phyloP scores from a whole-genome alignment of 257 asterid genomes.

The Capsicum rhomboideum region DNA sequence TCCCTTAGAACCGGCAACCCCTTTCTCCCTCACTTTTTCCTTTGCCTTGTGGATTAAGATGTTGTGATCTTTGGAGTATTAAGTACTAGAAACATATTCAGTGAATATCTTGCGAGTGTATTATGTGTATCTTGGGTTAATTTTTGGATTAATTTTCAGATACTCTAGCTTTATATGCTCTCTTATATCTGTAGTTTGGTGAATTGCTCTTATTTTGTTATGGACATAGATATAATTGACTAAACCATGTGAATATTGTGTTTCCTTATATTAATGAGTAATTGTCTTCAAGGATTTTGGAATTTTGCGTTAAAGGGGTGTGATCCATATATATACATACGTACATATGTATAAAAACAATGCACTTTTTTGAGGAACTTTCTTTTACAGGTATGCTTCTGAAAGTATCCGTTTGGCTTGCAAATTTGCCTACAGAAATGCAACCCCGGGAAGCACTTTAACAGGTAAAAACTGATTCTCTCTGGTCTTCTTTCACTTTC shows the following conservation, averaged over 20 bases:
- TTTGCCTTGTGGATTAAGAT: not conserved
- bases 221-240: not conserved
- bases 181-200: not conserved
- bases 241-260: not conserved
- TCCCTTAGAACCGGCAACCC: not conserved
- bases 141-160: not conserved
- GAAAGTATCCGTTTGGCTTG: slow-evolving; percentile 79
- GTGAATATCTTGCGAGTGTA: not conserved
- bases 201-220: not conserved
- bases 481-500: not conserved
- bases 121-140: not conserved
- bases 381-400: slow-evolving; percentile 80
- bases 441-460: slow-evolving; percentile 86
- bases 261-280: not conserved
- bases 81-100: not conserved
- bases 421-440: slow-evolving; percentile 87
- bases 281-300: not conserved
- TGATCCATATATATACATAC: not conserved
- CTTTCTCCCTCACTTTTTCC: not conserved
- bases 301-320: not conserved
- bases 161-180: not conserved
- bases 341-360: not conserved
- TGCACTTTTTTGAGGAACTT: not conserved
- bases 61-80: not conserved
- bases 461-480: slow-evolving; percentile 36